A percentile compares a stretch with the other conserved stretches of the same genome.
These are phyloP conservation scores for Neofusicoccum umdonicola DNA, from an alignment of 2,329 filamentous ascomycete species.

Conservation along the genomic window DNA sequence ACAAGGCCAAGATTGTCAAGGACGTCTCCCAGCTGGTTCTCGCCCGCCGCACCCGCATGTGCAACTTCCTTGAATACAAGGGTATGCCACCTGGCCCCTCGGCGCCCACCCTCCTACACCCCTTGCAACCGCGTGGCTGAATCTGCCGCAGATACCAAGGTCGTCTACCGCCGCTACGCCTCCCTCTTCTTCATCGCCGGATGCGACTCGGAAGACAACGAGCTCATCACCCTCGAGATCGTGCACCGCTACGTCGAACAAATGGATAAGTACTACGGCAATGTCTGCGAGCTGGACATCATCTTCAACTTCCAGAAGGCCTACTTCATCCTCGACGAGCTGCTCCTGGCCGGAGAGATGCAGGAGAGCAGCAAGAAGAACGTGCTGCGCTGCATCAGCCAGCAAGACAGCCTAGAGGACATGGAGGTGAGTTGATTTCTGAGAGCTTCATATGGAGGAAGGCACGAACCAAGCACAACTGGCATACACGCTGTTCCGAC, in stretches of 20 bases:
- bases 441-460: not conserved
- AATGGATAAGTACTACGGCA: conserved; percentile 99
- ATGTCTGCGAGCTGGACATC: conserved; percentile 98
- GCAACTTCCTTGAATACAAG: conserved; percentile 99
- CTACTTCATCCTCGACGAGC: conserved; percentile 97
- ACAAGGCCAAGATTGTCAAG: conserved; percentile 99
- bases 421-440: conserved; percentile 79
- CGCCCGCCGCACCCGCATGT: conserved; percentile 95
- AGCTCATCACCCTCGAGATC: conserved; percentile 95
- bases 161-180: conserved; percentile 97
- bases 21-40: conserved; percentile 98
- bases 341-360: conserved; percentile 91
- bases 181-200: conserved; percentile 99
- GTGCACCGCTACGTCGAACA: conserved; percentile 99
- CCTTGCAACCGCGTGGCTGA: conserved; percentile 22
- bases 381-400: conserved; percentile 89
- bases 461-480: not conserved
- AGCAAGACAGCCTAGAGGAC: conserved; percentile 96
- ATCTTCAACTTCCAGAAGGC: conserved; percentile 99
- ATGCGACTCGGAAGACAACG: conserved; percentile 95
- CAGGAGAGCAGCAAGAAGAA: conserved; percentile 99
- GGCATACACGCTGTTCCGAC: not conserved
- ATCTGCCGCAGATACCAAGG: conserved; percentile 75
- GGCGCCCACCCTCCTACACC: conserved; percentile 9
- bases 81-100: conserved; percentile 51